Evolutionary conservation across 2,329 filamentous ascomycete species (phyloP).

Genomic region (Meredithiella fracta): DNA sequence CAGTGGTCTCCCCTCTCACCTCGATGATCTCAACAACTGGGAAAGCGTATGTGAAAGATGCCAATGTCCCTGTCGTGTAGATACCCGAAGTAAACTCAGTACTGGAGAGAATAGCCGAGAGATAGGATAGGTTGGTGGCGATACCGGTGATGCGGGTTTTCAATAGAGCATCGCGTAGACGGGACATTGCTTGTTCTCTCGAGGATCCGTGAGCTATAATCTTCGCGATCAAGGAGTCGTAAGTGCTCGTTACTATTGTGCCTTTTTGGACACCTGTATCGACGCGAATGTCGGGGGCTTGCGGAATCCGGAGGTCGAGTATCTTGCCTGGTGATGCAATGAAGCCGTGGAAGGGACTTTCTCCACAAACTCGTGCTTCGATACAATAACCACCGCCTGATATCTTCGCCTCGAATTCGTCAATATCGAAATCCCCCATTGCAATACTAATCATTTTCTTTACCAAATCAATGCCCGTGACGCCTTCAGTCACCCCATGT

Average conservation of each 20-base stretch:
- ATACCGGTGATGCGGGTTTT: conserved; percentile 23
- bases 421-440: conserved; percentile 29
- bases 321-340: conserved; percentile 52
- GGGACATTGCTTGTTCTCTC: conserved; percentile 45
- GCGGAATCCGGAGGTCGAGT: conserved; percentile 43
- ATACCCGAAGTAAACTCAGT: conserved; percentile 18
- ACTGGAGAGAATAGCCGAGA: conserved; percentile 20
- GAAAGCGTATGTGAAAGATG: conserved; percentile 19
- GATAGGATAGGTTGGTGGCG: conserved; percentile 23
- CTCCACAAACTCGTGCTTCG: conserved; percentile 57
- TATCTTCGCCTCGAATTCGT: conserved; percentile 3
- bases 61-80: conserved; percentile 23
- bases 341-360: conserved; percentile 49
- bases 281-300: conserved; percentile 34
- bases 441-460: conserved; percentile 19
- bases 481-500: conserved; percentile 27
- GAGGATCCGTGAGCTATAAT: conserved; percentile 48
- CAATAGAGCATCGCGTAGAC: conserved; percentile 43
- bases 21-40: conserved; percentile 23
- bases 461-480: conserved; percentile 25
- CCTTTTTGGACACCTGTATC: conserved; percentile 55
- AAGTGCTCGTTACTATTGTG: conserved; percentile 55
- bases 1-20: conserved; percentile 22
- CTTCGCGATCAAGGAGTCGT: conserved; percentile 64
- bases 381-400: conserved; percentile 48